Evolutionary conservation across 23 red algal genomes (phyloP).

Genomic region (Gracilaria domingensis): DNA sequence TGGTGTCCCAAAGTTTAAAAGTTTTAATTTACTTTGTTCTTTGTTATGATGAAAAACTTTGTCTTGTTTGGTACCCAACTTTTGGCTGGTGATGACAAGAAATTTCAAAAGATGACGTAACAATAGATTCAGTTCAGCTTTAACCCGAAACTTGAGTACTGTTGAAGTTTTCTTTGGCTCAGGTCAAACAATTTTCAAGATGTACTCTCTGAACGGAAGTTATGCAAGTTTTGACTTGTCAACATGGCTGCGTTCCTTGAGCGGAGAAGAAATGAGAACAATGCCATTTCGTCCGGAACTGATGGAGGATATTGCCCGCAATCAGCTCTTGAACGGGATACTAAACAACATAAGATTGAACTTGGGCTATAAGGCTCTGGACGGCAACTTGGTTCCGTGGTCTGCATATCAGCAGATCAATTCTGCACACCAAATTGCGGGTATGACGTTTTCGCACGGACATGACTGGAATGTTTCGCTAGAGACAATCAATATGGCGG

Average conservation of each 20-base stretch:
- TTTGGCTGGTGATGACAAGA: too few species aligned
- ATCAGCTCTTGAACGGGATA: neutral
- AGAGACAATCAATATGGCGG: neutral
- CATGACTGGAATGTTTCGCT: constrained; percentile 6
- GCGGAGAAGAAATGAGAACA: neutral
- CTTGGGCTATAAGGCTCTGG: neutral
- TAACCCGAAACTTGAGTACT: too few species aligned
- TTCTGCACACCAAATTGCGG: neutral
- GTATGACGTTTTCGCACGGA: neutral
- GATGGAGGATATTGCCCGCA: neutral
- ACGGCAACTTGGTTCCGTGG: neutral
- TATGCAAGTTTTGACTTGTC: neutral
- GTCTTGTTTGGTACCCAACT: too few species aligned
- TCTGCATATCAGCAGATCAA: neutral
- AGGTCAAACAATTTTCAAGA: neutral
- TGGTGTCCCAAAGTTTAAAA: too few species aligned
- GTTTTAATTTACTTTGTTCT: too few species aligned
- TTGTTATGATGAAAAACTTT: too few species aligned
- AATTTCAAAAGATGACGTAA: too few species aligned
- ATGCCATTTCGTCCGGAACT: constrained; percentile 9
- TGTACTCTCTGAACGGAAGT: neutral
- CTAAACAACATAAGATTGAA: neutral
- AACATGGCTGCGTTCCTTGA: neutral
- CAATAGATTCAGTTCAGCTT: too few species aligned
- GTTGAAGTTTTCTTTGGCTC: neutral